Evolutionary conservation across 345 rosid genomes (phyloP).

Genomic region (Syzygium aqueum): DNA sequence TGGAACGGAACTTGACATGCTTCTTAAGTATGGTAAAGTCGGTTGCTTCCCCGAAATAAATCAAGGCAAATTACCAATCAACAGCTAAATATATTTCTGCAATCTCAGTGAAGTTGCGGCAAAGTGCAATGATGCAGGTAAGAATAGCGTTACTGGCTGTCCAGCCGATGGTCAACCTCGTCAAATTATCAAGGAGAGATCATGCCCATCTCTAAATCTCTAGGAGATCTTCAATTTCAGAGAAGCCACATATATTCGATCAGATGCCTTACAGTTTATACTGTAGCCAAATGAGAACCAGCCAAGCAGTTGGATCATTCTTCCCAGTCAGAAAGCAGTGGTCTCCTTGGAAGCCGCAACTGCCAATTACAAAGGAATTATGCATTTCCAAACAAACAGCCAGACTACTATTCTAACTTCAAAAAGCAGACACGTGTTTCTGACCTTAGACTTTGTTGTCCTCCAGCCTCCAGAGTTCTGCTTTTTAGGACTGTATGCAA

Average conservation of each 20-base stretch:
- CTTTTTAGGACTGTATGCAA: constrained; percentile 43
- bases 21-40: not conserved
- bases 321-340: constrained; percentile 1
- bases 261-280: not conserved
- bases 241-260: not conserved
- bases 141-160: not conserved
- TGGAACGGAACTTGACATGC: not conserved
- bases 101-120: not conserved
- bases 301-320: not conserved
- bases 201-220: not conserved
- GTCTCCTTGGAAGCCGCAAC: constrained; percentile 56
- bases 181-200: not conserved
- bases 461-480: constrained; percentile 67
- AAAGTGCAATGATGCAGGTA: not conserved
- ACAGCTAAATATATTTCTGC: not conserved
- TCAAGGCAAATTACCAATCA: not conserved
- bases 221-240: not conserved
- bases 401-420: not conserved
- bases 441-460: constrained; percentile 69
- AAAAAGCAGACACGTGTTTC: not conserved
- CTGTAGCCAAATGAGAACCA: not conserved
- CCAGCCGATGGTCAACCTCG: not conserved
- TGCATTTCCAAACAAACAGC: not conserved
- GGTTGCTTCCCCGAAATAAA: not conserved
- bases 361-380: constrained; percentile 8